phyloP scores from a whole-genome alignment of 805 yeast genomes.

The Saccharomycopsis capsularis region DNA sequence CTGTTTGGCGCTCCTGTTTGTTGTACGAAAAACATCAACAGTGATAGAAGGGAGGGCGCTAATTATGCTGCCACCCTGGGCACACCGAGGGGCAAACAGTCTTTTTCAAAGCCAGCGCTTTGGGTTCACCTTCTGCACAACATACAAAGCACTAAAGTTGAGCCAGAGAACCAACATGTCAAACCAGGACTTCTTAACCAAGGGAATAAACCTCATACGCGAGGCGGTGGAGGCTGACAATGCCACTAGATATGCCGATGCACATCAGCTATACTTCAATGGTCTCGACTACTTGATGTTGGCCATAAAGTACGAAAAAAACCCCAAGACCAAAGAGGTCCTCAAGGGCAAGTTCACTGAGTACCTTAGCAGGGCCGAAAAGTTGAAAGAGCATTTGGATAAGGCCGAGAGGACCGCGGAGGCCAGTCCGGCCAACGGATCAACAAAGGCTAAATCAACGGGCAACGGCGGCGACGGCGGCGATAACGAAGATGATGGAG shows the following conservation, averaged over 20 bases:
- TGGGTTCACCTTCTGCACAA: too few relatives aligned
- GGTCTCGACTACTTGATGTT: slow-evolving; percentile 93
- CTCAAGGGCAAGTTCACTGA: slow-evolving; percentile 86
- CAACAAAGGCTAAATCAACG: slow-evolving; percentile 38
- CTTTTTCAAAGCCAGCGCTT: too few relatives aligned
- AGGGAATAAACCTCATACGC: slow-evolving; percentile 92
- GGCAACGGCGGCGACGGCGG: slow-evolving; percentile 38
- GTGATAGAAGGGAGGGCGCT: too few relatives aligned
- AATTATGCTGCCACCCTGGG: too few relatives aligned
- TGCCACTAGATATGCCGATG: slow-evolving; percentile 85
- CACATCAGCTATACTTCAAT: slow-evolving; percentile 84
- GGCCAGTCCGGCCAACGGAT: slow-evolving; percentile 45
- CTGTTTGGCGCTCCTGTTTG: too few relatives aligned
- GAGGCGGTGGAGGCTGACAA: slow-evolving; percentile 93
- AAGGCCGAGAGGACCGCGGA: slow-evolving; percentile 45
- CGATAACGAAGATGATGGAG: slow-evolving; percentile 68
- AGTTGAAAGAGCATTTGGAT: slow-evolving; percentile 81
- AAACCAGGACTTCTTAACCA: slow-evolving; percentile 69
- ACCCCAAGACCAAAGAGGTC: slow-evolving; percentile 79
- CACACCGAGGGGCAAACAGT: too few relatives aligned
- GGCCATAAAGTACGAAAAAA: slow-evolving; percentile 92
- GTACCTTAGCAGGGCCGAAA: slow-evolving; percentile 88
- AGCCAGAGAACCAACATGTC: slow-evolving; percentile 26
- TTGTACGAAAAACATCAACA: too few relatives aligned
- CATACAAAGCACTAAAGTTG: too few relatives aligned